phyloP scores from a whole-genome alignment of 2,329 filamentous ascomycete genomes.

The Orbilia brochopaga region DNA sequence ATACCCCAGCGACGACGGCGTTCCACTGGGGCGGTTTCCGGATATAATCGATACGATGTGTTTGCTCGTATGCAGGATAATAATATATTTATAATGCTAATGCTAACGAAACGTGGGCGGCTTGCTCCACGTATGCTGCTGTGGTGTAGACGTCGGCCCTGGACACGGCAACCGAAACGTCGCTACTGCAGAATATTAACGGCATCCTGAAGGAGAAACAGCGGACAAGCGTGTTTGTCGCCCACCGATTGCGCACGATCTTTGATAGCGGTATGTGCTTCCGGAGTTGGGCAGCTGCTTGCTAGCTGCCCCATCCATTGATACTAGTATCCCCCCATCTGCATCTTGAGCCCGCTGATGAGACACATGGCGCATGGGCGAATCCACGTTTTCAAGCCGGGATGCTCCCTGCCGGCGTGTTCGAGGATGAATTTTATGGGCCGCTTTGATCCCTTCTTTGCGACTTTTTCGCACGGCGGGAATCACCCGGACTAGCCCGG shows the following conservation, averaged over 20 bases:
- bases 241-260: constrained; percentile 89
- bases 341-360: not conserved
- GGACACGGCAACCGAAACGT: constrained; percentile 92
- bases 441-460: not conserved
- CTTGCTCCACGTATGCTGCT: too few species aligned
- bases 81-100: constrained; percentile 34
- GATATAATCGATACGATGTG: constrained; percentile 3
- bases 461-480: not conserved
- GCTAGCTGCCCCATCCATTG: constrained; percentile 2
- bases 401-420: not conserved
- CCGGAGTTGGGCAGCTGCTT: constrained; percentile 20
- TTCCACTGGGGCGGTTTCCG: not conserved
- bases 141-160: constrained; percentile 73
- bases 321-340: constrained; percentile 7
- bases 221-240: constrained; percentile 92
- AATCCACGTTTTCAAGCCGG: constrained; percentile 2
- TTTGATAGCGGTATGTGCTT: constrained; percentile 70
- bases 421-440: not conserved
- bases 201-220: constrained; percentile 85
- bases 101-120: constrained; percentile 10
- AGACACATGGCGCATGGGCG: not conserved
- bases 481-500: not conserved
- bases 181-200: constrained; percentile 89
- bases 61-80: constrained; percentile 31
- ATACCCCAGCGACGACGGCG: not conserved